Base-by-base conservation (phyloP, 2,329 filamentous ascomycete species). In the Epichloe amarillans region DNA sequence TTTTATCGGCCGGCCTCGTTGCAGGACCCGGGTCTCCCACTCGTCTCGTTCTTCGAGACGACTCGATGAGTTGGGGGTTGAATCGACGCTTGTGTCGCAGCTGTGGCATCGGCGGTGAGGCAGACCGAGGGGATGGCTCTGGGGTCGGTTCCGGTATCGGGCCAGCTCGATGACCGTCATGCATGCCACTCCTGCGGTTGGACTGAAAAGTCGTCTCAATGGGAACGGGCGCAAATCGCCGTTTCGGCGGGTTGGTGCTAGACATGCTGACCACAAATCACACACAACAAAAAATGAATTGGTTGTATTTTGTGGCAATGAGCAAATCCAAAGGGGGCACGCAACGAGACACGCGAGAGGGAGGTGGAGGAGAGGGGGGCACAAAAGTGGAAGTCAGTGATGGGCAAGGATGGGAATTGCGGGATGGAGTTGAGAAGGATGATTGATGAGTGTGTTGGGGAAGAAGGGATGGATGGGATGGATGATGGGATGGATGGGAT, bases 41-140 rank as follows among this genome's bases (percentile, higher is more conserved):
- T 60, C 81, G 81, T 55, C 84, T 80, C 36, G 82, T 81, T 49
- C 88, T 76, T 58, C 82, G 80, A 4, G 84, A 84, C 3, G 86
- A 90, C 66, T 91, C 88, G 54, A 95, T 83, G 50, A 95, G 72
- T 60, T 91, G 84, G 12, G 88, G 88, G 33, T 83, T 77, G 64
- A 94, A 95, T 53, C 70, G 69, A 55, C 75, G 72, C 30, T 58
- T 69, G 61, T 42, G 70, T 64, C 41, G 71, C 63, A 51, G 65
- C 59, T 58, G 69, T 66, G 42, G 68, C 65, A 2, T 71, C 23
- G 51, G 54, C 46, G 72, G 69, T 2, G 73, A 72, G 5, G 71
- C 67, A 11, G 73, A 72, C 50, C 72, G 73, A 41, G 75, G 75
- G 46, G 74, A 76, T 15, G 72, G 69, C 56, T 75, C 72, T 23